Conservation (phyloP, 352 stramenopile species). For the Phytopythium helicoides region DNA sequence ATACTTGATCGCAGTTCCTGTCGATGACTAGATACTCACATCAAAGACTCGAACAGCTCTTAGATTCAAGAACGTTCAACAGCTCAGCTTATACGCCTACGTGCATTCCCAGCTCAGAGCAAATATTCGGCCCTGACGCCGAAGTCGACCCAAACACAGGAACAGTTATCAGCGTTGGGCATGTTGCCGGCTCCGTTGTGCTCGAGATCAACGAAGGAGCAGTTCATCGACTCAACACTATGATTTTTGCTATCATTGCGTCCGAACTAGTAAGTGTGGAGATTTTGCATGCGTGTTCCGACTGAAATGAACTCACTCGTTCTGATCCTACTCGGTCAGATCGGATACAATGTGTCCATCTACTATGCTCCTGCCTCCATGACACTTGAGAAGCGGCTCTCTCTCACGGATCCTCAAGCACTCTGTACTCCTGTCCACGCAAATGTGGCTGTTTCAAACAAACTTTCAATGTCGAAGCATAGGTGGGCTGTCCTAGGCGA, state of each 20-base stretch:
- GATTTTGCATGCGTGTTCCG: not conserved
- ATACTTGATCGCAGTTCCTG: not conserved
- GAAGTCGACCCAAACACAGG: slow-evolving; percentile 19
- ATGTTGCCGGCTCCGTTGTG: slow-evolving; percentile 32
- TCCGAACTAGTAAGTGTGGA: slow-evolving; percentile 35
- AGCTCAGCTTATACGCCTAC: slow-evolving; percentile 21
- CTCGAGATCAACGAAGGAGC: slow-evolving; percentile 42
- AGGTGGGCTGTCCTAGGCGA: slow-evolving; percentile 13
- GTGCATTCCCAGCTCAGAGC: slow-evolving; percentile 18
- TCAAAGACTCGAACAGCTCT: slow-evolving; percentile 1
- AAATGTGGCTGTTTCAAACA: slow-evolving; percentile 30
- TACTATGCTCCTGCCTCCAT: slow-evolving; percentile 1
- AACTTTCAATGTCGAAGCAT: slow-evolving; percentile 19
- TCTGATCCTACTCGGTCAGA: not conserved
- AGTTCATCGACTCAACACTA: slow-evolving; percentile 32
- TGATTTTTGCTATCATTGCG: slow-evolving; percentile 44
- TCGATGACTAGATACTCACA: not conserved
- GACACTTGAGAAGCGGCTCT: slow-evolving; percentile 27
- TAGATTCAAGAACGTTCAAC: slow-evolving; percentile 23
- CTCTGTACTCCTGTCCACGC: slow-evolving; percentile 32
- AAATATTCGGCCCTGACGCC: slow-evolving; percentile 31
- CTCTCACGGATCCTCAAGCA: slow-evolving; percentile 8
- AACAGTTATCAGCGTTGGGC: slow-evolving; percentile 17
- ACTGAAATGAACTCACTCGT: not conserved
- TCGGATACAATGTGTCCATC: slow-evolving; percentile 15